Conservation (phyloP, 1,139 yeast genomes). For the Candida neerlandica region DNA sequence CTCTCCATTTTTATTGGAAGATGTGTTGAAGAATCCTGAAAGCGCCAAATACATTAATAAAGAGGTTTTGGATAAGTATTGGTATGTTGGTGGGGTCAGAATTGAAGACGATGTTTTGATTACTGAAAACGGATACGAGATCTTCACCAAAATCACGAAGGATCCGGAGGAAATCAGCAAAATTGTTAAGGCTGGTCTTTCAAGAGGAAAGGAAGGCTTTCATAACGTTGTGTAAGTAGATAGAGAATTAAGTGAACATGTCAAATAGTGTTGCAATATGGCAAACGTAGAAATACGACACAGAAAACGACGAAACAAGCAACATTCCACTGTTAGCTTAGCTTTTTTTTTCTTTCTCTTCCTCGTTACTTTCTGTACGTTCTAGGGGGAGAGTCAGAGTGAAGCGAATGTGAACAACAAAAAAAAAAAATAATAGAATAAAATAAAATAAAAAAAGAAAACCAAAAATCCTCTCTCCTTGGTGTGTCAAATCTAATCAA, state of each 20-base stretch:
- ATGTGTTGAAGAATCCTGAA: slow-evolving; percentile 58
- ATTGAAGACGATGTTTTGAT: slow-evolving; percentile 91
- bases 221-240: slow-evolving; percentile 52
- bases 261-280: background rate
- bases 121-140: slow-evolving; percentile 75
- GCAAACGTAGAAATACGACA: background rate
- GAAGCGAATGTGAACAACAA: background rate
- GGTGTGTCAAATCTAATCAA: background rate
- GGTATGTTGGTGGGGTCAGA: slow-evolving; percentile 93
- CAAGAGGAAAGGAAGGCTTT: slow-evolving; percentile 47
- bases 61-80: slow-evolving; percentile 71
- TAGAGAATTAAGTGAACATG: background rate
- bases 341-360: no score
- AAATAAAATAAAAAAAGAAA: background rate
- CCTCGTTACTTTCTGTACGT: no score
- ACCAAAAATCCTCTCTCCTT: background rate
- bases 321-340: no score
- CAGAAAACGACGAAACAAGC: background rate
- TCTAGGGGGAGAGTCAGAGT: background rate
- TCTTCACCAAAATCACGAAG: slow-evolving; percentile 78
- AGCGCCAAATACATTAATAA: slow-evolving; percentile 64
- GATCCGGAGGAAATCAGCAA: slow-evolving; percentile 80
- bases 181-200: slow-evolving; percentile 73
- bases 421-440: background rate
- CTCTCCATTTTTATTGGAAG: slow-evolving; percentile 76